phyloP scores from a whole-genome alignment of 164 flowering plant species.

The Magnolia officinalis region DNA sequence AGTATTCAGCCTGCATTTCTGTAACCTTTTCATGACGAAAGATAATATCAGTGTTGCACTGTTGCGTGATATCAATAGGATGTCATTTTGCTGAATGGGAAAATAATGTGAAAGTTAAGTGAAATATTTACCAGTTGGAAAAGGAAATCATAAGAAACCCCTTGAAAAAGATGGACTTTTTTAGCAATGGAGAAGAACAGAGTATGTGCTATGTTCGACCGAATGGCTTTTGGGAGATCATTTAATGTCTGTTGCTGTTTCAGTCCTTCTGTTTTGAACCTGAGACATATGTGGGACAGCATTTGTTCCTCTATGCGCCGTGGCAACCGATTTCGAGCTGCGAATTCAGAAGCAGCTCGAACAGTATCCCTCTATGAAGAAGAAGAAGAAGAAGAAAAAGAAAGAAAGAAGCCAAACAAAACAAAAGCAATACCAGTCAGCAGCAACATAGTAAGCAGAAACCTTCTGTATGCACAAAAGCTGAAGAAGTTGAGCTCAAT shows the following conservation, averaged over 20 bases:
- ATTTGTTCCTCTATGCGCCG: conserved; percentile 66
- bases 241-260: conserved; percentile 79
- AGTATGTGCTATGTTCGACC: conserved; percentile 71
- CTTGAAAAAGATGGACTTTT: conserved; percentile 65
- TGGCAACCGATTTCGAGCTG: conserved; percentile 71
- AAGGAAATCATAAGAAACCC: conserved; percentile 83
- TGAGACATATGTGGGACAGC: conserved; percentile 81
- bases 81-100: neutral
- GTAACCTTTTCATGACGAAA: conserved; percentile 46
- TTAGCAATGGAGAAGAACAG: conserved; percentile 74
- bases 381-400: conserved; percentile 9
- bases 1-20: conserved; percentile 90
- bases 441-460: neutral
- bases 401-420: neutral
- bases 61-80: neutral
- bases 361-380: conserved; percentile 69
- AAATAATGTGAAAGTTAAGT: neutral
- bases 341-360: conserved; percentile 73
- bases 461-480: neutral
- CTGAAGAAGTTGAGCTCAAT: neutral
- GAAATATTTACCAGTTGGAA: conserved; percentile 69
- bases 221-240: conserved; percentile 83
- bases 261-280: conserved; percentile 80
- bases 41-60: neutral
- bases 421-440: neutral